Conservation (phyloP, 2,329 filamentous ascomycete species). For the Arthroderma sp. region DNA sequence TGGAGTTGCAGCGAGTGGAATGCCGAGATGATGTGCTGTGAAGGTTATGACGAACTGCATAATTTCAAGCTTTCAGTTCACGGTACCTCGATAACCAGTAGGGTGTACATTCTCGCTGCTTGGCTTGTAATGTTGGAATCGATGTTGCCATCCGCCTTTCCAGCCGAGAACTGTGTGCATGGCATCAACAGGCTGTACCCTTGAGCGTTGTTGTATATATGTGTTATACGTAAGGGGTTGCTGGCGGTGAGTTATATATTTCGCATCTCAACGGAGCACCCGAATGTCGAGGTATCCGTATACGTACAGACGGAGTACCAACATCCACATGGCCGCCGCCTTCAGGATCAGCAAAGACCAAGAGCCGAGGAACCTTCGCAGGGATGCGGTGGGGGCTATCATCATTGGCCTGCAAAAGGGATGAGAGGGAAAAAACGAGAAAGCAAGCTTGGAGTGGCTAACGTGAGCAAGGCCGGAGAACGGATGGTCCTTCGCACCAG, state of each 20-base stretch:
- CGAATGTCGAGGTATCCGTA: background rate
- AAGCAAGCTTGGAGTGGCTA: background rate
- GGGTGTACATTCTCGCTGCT: background rate
- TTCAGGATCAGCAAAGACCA: conserved; percentile 1
- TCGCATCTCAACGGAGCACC: background rate
- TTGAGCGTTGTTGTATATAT: no score
- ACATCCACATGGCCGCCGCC: background rate
- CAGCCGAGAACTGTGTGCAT: no score
- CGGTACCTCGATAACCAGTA: background rate
- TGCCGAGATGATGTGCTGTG: background rate
- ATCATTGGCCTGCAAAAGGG: background rate
- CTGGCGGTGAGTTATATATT: background rate
- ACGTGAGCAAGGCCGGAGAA: background rate
- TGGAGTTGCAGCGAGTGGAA: background rate
- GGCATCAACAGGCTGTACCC: no score
- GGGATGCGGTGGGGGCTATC: background rate
- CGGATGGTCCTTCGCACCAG: background rate
- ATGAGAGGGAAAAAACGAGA: background rate
- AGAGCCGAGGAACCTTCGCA: background rate
- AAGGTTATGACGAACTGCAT: background rate
- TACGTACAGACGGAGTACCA: no score
- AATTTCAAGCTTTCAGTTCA: background rate
- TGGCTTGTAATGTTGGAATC: background rate
- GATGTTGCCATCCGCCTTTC: no score
- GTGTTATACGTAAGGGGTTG: no score